phyloP scores from a whole-genome alignment of 768 basidiomycete species.

The Antrodiella citrinella region DNA sequence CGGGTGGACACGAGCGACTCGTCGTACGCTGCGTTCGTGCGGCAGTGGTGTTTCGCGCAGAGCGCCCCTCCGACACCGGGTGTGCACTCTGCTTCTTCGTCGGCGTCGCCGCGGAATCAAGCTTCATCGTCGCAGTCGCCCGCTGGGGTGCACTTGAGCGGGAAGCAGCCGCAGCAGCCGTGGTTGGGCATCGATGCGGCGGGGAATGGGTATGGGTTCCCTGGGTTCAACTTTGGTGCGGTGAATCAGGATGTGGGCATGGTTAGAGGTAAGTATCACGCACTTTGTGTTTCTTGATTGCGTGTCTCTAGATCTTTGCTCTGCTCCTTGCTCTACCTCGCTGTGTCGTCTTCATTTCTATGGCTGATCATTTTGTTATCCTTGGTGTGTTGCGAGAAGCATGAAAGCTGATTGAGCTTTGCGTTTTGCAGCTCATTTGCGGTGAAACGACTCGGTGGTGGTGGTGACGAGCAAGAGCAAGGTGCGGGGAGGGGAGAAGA shows the following conservation, averaged over 20 bases:
- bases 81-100: not conserved
- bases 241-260: constrained; percentile 16
- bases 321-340: too few relatives aligned
- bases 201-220: constrained; percentile 19
- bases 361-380: not conserved
- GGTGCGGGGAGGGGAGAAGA: not conserved
- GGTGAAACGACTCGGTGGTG: not conserved
- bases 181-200: constrained; percentile 11
- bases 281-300: not conserved
- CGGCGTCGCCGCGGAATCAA: not conserved
- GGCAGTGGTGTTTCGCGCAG: constrained; percentile 64
- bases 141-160: constrained; percentile 7
- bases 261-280: constrained; percentile 20
- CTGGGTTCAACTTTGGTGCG: constrained; percentile 16
- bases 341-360: too few relatives aligned
- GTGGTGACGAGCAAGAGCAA: not conserved
- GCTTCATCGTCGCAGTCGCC: not conserved
- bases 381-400: not conserved
- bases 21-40: constrained; percentile 52
- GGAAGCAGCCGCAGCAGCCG: constrained; percentile 11
- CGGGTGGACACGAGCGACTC: constrained; percentile 25
- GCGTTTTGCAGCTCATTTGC: not conserved
- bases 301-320: too few relatives aligned
- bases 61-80: constrained; percentile 23
- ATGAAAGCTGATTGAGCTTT: not conserved